Evolutionary conservation across 2,329 filamentous ascomycete species (phyloP), one percentile per base, ranked within the genome.

Genomic region (Arachnomyces sp.): DNA sequence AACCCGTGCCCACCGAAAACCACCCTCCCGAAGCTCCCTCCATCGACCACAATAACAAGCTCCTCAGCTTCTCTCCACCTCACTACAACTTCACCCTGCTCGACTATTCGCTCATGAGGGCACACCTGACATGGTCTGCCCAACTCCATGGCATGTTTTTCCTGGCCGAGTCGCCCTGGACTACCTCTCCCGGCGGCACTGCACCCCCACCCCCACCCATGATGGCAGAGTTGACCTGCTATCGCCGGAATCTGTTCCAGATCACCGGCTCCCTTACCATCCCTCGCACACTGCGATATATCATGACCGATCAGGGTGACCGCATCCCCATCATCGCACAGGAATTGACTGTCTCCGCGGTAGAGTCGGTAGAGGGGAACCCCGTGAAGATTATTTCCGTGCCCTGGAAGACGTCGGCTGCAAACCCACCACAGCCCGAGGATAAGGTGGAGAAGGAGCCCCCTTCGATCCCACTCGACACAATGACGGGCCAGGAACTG

Each of bases 371-470:
- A 12, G 90, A 96, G 59, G 86, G 87, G 28, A 90, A 94, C 52
- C 70, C 84, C 0, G 87, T 95, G 32, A 90, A 93, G 53, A 81
- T 96, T 46, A 95, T 96, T 47, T 92, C 92, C 6, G 94, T 96
- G 44, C 90, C 90, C 1, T 96, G 90, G 90, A 96, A 96, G 70
- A 95, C 89, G 2, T 89, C 88, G 1, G 85, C 84, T 18, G 85
- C 84, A 37, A 85, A 82, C 63, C 78, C 81, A 3, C 74, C 79
- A n/a, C 38, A 49, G 38, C 31, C 55, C 31, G 71, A 79, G 50
- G 74, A 79, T 47, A 82, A 81, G 58, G 67, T 71, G 0, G 90
- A 96, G 58, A 88, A 90, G 57, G 90, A 96, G 59, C 90, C 90
- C 4, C 78, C 84, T 0, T 76, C 86, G 1, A 80, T 94, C 43